Base-by-base conservation (phyloP, 73 alveolate genomes). In the Paramecium biaurelia region DNA sequence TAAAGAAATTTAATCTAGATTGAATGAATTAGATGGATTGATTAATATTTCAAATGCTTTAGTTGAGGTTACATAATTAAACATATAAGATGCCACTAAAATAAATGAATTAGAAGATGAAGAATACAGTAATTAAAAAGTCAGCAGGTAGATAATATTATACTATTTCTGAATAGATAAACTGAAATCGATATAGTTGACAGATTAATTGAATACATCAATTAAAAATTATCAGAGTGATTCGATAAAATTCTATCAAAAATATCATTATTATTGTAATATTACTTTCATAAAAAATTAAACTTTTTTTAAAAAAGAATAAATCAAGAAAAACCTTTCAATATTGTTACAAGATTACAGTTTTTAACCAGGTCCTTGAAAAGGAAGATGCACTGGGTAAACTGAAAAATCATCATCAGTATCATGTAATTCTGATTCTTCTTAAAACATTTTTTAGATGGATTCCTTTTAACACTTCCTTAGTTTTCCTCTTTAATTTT, bases 11-110 rank as follows among this genome's bases (percentile, higher is more conserved):
- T 9, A 79, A 32, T 79, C 90, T 43, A 79, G 90, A 79, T 79
- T 79, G 11, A 79, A 79, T 47, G 90, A 79, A 79, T 79, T 79
- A 79, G 90, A 79, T 24, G 90, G 90, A 43, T 47, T 79, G 34
- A 79, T 79, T 6, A 79, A 79, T 41, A 79, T 79, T 24, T 79
- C 90, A 38, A 79, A 79, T 45, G 90, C 90, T 23, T 26, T 79
- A 15, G 90, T 79, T 79, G 90, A 79, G 20, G 90, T 79, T 24
- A 79, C 90, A 8, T 10, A 79, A 79, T 11, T 45, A 21, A 79
- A 79, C 35, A 42, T 79, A 10, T 14, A 24, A 30, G 90, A 79
- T 79, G 90, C 90, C 6, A 79, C 70, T 11, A 79, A 38, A 4
- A 12, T 43, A 30, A 20, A 26, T 18, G 56, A 45, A 21, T 47